Evolutionary conservation across 495 filamentous ascomycete species (phyloP).

Genomic region (Apiosordaria backusii): DNA sequence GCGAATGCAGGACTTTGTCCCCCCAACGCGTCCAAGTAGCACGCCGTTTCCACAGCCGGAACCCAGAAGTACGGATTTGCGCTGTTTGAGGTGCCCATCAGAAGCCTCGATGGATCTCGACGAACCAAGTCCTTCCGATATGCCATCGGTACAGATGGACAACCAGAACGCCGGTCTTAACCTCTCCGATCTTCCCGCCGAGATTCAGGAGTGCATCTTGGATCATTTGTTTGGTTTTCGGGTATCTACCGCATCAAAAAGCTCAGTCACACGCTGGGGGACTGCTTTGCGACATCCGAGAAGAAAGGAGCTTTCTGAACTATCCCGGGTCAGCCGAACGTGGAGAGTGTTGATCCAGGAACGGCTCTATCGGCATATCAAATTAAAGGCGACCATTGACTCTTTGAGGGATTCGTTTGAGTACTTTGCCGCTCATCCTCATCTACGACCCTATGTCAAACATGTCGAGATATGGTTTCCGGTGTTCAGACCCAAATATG

Average conservation of each 20-base stretch:
- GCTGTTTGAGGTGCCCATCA: slow-evolving; percentile 37
- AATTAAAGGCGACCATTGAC: slow-evolving; percentile 64
- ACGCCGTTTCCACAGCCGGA: slow-evolving; percentile 56
- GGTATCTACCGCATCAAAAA: slow-evolving; percentile 53
- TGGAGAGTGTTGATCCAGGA: slow-evolving; percentile 66
- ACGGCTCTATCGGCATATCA: slow-evolving; percentile 68
- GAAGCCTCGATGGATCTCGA: slow-evolving; percentile 27
- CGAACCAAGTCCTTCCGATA: slow-evolving; percentile 23
- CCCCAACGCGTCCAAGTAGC: slow-evolving; percentile 52
- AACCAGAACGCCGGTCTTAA: slow-evolving; percentile 37
- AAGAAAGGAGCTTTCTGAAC: slow-evolving; percentile 59
- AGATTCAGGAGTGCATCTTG: slow-evolving; percentile 68
- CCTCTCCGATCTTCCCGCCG: slow-evolving; percentile 58
- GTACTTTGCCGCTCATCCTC: slow-evolving; percentile 57
- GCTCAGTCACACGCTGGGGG: slow-evolving; percentile 56
- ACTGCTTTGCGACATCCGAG: slow-evolving; percentile 64
- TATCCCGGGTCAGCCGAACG: slow-evolving; percentile 58
- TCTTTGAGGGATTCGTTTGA: slow-evolving; percentile 51
- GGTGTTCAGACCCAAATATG: slow-evolving; percentile 57
- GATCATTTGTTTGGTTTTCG: slow-evolving; percentile 67
- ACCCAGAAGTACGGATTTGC: slow-evolving; percentile 39
- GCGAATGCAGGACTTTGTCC: slow-evolving; percentile 47
- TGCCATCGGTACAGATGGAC: slow-evolving; percentile 24
- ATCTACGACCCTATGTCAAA: slow-evolving; percentile 60
- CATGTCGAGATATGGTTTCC: slow-evolving; percentile 74